Conservation (phyloP, 805 yeast species). For the Candida germanica region DNA sequence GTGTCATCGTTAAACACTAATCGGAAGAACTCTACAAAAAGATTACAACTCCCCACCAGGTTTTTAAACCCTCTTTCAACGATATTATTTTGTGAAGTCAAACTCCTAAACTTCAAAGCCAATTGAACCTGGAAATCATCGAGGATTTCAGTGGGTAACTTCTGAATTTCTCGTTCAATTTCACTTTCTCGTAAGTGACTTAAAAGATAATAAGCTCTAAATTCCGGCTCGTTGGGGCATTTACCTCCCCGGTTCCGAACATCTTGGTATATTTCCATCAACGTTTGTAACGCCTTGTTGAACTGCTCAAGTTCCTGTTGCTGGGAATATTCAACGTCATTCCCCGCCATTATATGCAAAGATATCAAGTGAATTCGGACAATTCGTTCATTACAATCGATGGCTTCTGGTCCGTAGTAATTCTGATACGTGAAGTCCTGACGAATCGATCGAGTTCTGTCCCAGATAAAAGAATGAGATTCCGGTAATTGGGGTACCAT, state of each 20-base stretch:
- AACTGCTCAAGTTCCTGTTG: conserved; percentile 96
- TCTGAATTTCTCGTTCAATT: conserved; percentile 70
- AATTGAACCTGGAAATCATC: conserved; percentile 57
- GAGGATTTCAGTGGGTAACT: conserved; percentile 57
- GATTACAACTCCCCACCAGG: conserved; percentile 53
- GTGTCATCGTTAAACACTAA: conserved; percentile 43
- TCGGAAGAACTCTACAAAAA: conserved; percentile 64
- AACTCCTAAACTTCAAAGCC: conserved; percentile 67
- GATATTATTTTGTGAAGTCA: conserved; percentile 60
- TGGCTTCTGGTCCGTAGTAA: conserved; percentile 88
- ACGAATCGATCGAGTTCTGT: conserved; percentile 91
- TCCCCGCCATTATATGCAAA: conserved; percentile 81
- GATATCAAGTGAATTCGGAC: conserved; percentile 83
- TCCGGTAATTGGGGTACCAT: conserved; percentile 70
- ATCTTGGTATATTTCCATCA: conserved; percentile 83
- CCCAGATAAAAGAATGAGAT: conserved; percentile 92
- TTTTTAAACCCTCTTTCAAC: conserved; percentile 52
- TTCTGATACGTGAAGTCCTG: conserved; percentile 97
- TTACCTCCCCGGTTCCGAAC: conserved; percentile 64
- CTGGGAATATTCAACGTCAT: conserved; percentile 69
- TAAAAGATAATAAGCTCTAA: conserved; percentile 80
- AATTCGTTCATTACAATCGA: conserved; percentile 87
- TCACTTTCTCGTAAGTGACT: conserved; percentile 84
- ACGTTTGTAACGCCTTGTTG: conserved; percentile 84
- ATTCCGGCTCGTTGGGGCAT: conserved; percentile 87